Evolutionary conservation across 2,329 filamentous ascomycete species (phyloP), one percentile per base, ranked within the genome.

Genomic region (Dichotomopilus funicola): DNA sequence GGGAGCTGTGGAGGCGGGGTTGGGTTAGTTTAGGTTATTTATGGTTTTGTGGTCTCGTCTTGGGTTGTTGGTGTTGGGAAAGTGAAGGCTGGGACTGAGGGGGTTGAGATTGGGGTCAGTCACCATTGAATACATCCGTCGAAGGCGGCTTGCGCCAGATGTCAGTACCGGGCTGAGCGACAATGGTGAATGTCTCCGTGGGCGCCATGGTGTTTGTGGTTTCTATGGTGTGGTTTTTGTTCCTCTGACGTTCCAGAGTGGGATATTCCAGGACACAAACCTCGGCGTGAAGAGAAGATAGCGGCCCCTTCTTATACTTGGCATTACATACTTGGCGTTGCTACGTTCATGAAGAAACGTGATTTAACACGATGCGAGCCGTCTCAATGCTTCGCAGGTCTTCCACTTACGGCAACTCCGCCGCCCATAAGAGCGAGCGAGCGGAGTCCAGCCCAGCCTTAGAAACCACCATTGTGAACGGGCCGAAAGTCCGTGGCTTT

Each of bases 71-170:
- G 47, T 13, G 53, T 49, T 34, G 5, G 19, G 33, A 33, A 12
- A 13, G 36, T 37, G 60, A 8, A 34, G 9, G 36, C 19, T 35
- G 7, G 38, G 41, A 9, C 43, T 49, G n/a, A 49, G 43, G 31
- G 27, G 45, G 37, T 13, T 38, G 8, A 37, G 40, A 27, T 33
- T 10, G 35, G 11, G 71, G 71, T 54, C 41, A n/a, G 10, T 49
- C 65, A 78, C 78, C 86, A 64, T 80, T 86, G 74, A 88, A 89
- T 61, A 79, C 74, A 56, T 84, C 75, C 11, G 78, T 80, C n/a
- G 75, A 72, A 0, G 86, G 86, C 0, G 85, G 83, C 68, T 89
- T 89, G 68, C 86, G 83, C 88, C 88, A 92, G 66, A 91, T 81
- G 70, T 91, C 88, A 38, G 86, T 89, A 36, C 76, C 77, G 0